Conservation (phyloP, 768 basidiomycete genomes). For the Ephemerocybe angulata region DNA sequence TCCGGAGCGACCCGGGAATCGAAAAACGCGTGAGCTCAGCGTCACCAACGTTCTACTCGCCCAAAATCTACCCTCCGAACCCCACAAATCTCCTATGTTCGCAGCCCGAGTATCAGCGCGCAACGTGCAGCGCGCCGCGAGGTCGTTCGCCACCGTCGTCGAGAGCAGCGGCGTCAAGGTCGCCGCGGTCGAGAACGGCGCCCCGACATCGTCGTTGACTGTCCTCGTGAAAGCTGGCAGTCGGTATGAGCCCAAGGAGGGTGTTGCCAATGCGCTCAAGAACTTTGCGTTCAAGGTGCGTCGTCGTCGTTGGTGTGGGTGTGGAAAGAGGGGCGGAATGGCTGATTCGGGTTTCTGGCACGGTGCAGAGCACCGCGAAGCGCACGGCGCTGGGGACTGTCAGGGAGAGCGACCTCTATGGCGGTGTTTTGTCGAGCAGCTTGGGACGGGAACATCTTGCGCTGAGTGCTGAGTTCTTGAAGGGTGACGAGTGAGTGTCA, state of each 20-base stretch:
- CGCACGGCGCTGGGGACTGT: constrained; percentile 88
- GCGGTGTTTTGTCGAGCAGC: constrained; percentile 83
- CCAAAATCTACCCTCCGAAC: too few species aligned
- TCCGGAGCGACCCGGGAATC: too few species aligned
- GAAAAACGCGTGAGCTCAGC: too few species aligned
- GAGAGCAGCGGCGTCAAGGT: constrained; percentile 81
- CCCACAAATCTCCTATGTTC: too few species aligned
- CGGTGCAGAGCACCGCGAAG: constrained; percentile 70
- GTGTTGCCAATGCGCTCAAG: constrained; percentile 91
- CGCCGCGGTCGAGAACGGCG: constrained; percentile 76
- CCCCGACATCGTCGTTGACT: constrained; percentile 82
- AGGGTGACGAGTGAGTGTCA: constrained; percentile 92
- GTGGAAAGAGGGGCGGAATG: neutral
- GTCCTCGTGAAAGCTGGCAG: constrained; percentile 91
- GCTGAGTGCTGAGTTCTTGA: constrained; percentile 91
- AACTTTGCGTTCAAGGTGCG: constrained; percentile 98
- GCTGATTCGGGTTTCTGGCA: neutral
- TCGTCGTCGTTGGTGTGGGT: neutral
- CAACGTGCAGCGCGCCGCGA: too few species aligned
- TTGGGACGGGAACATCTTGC: constrained; percentile 88
- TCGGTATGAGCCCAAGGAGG: constrained; percentile 83
- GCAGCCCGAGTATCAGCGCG: too few species aligned
- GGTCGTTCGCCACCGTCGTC: too few species aligned
- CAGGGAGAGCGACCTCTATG: constrained; percentile 90
- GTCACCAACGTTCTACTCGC: too few species aligned